These are phyloP conservation scores for Kwoniella dejecticola DNA, from an alignment of 768 basidiomycete species.

Conservation along the genomic window DNA sequence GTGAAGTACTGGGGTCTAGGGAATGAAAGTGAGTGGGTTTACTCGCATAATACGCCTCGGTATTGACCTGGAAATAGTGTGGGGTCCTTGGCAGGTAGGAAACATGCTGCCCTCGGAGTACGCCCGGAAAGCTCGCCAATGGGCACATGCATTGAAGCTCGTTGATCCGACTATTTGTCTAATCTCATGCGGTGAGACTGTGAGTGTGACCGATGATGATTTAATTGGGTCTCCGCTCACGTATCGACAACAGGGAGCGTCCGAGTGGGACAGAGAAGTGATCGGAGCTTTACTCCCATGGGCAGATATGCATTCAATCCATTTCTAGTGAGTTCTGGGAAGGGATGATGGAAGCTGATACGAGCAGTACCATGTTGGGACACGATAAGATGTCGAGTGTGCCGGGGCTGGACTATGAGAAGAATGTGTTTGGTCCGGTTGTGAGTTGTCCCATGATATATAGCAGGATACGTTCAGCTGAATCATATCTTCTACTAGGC, in stretches of 20 bases:
- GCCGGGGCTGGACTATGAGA: constrained; percentile 56
- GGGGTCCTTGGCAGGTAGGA: constrained; percentile 60
- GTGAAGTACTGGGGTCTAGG: constrained; percentile 60
- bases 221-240: neutral
- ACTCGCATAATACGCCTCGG: too few species aligned
- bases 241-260: constrained; percentile 39
- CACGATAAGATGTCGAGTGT: constrained; percentile 37
- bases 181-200: constrained; percentile 61
- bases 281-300: constrained; percentile 49
- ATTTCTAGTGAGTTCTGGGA: constrained; percentile 46
- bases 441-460: constrained; percentile 37
- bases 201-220: constrained; percentile 5
- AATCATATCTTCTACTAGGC: constrained; percentile 34
- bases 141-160: constrained; percentile 65
- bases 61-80: too few species aligned
- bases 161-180: constrained; percentile 65
- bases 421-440: constrained; percentile 63
- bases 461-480: neutral
- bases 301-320: constrained; percentile 61
- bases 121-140: constrained; percentile 63
- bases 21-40: constrained; percentile 62
- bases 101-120: constrained; percentile 64
- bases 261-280: constrained; percentile 57
- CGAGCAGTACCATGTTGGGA: constrained; percentile 44
- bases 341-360: neutral